phyloP scores from a whole-genome alignment of 768 basidiomycete genomes.

The Leccinum incarnatum region DNA sequence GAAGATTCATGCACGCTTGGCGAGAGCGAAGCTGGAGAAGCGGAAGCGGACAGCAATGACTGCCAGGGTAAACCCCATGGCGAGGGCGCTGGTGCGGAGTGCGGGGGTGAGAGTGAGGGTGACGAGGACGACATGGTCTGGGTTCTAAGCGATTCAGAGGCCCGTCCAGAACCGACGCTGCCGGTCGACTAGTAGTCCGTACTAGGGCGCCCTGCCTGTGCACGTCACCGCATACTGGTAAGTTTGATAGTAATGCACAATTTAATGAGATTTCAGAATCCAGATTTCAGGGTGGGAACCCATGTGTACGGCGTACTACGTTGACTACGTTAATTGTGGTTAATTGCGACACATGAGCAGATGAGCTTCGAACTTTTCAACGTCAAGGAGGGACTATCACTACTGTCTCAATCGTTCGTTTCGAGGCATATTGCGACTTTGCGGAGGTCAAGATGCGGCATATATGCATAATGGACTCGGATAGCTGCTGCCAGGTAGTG shows the following conservation, averaged over 20 bases:
- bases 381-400: not conserved
- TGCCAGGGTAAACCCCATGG: not conserved
- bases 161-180: not conserved
- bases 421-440: slow-evolving; percentile 19
- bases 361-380: not conserved
- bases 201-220: slow-evolving; percentile 11
- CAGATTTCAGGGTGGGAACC: not conserved
- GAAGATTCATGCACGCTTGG: slow-evolving; percentile 25
- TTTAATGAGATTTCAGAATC: not conserved
- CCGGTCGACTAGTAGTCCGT: not conserved
- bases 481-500: not conserved
- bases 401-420: slow-evolving; percentile 8
- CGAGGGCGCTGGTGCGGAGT: not conserved
- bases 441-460: not conserved
- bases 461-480: not conserved
- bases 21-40: slow-evolving; percentile 22
- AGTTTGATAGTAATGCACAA: not conserved
- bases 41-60: slow-evolving; percentile 7
- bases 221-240: slow-evolving; percentile 4
- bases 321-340: not conserved
- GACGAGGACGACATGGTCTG: slow-evolving; percentile 35
- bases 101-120: slow-evolving; percentile 6
- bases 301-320: not conserved
- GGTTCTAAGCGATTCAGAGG: slow-evolving; percentile 20
- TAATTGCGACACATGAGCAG: not conserved